Evolutionary conservation across 345 rosid genomes (phyloP), one percentile per base, ranked within the genome.

Genomic region (Brassica rapa): DNA sequence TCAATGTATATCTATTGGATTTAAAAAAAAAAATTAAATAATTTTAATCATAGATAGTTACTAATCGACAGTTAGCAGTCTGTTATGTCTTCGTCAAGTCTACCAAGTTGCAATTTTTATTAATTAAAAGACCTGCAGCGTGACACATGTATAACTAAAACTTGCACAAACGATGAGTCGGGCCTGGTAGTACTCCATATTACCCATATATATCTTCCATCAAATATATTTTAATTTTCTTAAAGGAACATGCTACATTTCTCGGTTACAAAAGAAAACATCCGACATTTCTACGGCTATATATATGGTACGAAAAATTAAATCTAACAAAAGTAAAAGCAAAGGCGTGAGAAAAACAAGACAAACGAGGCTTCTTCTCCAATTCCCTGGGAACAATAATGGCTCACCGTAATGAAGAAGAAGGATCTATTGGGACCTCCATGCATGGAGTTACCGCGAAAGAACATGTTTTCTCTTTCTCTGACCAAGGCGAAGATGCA

Each of bases 381-480:
- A 35, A 74, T 14, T 21, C 33, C 25, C 35, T 74, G 64, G 70
- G 77, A 63, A 74, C 51, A 73, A 57, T 56, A 79, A 87, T 89
- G 91, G 84, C 62, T 25, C 11, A 30, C 62, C 77, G 57, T 2
- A 60, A 65, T 24, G 56, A 68, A 15, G 86, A 84, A 39, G 90
- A 10, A 41, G 80, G 78, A 55, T 75, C 72, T 4, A 57, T 75
- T 25, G 91, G 90, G 1, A 87, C 85, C 83, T 90, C 91, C 74
- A 82, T 85, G 90, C 90, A 92, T 71, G 90, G 89, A 66, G 87
- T 84, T 1, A 83, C 94, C 0, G 94, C 88, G 10, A 85, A 73
- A 66, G 93, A 88, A 71, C 91, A 86, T 75, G 70, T 81, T 2
- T 88, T 88, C 51, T 87, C 93, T 70, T 84, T 87, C 77, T 84